These are phyloP conservation scores for Firmiana major DNA, from an alignment of 345 rosid genomes.

Conservation along the genomic window DNA sequence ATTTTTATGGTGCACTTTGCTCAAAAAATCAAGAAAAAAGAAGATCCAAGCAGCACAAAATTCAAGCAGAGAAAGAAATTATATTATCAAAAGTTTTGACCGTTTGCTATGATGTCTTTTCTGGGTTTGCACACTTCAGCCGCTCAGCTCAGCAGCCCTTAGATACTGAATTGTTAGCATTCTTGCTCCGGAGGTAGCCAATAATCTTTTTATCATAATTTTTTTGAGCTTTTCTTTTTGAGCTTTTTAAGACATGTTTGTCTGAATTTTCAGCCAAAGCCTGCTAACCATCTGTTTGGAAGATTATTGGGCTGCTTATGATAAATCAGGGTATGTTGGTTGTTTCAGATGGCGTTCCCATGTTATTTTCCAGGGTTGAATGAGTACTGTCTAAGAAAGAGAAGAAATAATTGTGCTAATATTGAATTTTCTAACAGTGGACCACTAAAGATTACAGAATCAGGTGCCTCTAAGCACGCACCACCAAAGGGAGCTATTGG, in stretches of 20 bases:
- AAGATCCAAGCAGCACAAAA: constrained; percentile 43
- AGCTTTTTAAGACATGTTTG: constrained; percentile 7
- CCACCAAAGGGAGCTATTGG: constrained; percentile 13
- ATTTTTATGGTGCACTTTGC: constrained; percentile 39
- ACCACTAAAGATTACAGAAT: constrained; percentile 33
- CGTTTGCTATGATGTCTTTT: constrained; percentile 66
- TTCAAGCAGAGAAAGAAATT: constrained; percentile 70
- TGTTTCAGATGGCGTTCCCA: not conserved
- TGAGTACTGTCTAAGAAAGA: not conserved
- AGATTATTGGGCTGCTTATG: constrained; percentile 63
- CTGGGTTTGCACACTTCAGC: constrained; percentile 65
- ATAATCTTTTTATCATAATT: not conserved
- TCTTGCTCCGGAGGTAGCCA: constrained; percentile 56
- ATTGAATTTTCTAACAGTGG: constrained; percentile 29
- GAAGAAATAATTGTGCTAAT: not conserved
- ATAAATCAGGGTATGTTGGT: constrained; percentile 45
- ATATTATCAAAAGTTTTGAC: constrained; percentile 54
- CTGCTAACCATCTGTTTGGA: constrained; percentile 51
- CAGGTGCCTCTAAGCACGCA: constrained; percentile 20
- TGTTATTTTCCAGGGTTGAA: not conserved
- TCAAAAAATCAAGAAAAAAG: constrained; percentile 34
- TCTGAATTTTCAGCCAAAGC: constrained; percentile 46
- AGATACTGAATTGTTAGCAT: constrained; percentile 43
- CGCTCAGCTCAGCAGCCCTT: constrained; percentile 51
- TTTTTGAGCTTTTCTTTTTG: not conserved